Conservation (phyloP, 2,329 filamentous ascomycete genomes). For the Ambrosiella beaveri region DNA sequence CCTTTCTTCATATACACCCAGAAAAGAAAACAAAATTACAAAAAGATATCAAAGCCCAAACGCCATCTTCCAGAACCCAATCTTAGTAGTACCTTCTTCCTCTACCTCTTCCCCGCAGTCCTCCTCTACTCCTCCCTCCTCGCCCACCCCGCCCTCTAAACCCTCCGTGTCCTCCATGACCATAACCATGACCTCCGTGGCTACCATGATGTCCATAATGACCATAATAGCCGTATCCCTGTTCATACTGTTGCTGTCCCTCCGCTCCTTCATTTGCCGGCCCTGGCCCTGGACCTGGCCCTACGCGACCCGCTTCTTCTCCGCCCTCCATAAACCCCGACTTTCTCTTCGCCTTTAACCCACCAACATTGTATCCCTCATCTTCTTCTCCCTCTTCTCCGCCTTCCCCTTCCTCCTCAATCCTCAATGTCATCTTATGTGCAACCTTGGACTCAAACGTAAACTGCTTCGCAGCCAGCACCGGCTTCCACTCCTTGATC, state of each 20-base stretch:
- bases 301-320: constrained; percentile 23
- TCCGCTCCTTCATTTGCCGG: constrained; percentile 15
- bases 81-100: no score
- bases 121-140: not conserved
- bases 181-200: constrained; percentile 27
- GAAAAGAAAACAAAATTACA: not conserved
- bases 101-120: no score
- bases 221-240: constrained; percentile 17
- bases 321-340: not conserved
- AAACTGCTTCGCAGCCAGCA: constrained; percentile 52
- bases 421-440: constrained; percentile 67
- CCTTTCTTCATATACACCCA: not conserved
- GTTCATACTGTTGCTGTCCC: no score
- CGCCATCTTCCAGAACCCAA: not conserved
- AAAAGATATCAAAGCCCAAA: not conserved
- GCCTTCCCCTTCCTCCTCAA: constrained; percentile 51
- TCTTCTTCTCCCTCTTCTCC: constrained; percentile 43
- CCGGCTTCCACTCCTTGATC: constrained; percentile 70
- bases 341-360: constrained; percentile 41
- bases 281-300: constrained; percentile 25
- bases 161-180: constrained; percentile 18
- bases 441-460: constrained; percentile 70
- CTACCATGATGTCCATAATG: constrained; percentile 25
- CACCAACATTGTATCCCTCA: constrained; percentile 44
- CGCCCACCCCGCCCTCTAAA: not conserved